Conservation (phyloP, 345 rosid genomes). For the Bruguiera sexangula region DNA sequence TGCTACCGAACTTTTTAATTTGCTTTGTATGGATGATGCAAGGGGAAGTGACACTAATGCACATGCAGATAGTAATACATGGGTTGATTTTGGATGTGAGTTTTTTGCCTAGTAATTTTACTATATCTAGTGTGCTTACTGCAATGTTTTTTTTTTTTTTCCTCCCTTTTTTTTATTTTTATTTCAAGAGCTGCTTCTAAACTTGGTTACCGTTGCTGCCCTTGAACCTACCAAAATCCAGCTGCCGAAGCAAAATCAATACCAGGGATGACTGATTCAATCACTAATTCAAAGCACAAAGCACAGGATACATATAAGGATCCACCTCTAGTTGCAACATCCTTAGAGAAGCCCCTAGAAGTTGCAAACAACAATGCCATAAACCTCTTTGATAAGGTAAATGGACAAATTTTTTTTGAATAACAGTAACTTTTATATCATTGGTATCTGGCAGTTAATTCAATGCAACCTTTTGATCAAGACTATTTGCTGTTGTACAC, state of each 20-base stretch:
- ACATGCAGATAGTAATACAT: constrained; percentile 13
- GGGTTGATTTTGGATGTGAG: constrained; percentile 29
- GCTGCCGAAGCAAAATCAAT: constrained; percentile 30
- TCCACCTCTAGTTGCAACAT: constrained; percentile 17
- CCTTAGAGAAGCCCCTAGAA: constrained; percentile 47
- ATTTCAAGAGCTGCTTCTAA: constrained; percentile 4
- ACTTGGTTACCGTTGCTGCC: constrained; percentile 10
- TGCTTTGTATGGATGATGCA: constrained; percentile 51
- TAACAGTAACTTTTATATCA: neutral
- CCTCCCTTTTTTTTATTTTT: neutral
- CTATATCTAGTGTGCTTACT: too few relatives aligned
- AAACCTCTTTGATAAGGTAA: constrained; percentile 93
- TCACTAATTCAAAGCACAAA: neutral
- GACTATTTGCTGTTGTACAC: neutral
- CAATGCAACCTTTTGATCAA: neutral
- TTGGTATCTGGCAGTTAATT: neutral
- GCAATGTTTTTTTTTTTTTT: neutral
- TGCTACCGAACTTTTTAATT: constrained; percentile 61
- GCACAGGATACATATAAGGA: constrained; percentile 7
- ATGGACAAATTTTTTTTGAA: neutral
- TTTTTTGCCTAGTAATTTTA: neutral
- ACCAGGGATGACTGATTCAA: constrained; percentile 16
- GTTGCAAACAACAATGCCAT: constrained; percentile 72
- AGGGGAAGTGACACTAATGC: constrained; percentile 23
- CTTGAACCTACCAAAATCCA: constrained; percentile 21